These are phyloP conservation scores for Colletotrichum agaves DNA, from an alignment of 2,329 filamentous ascomycete genomes.

Conservation along the genomic window DNA sequence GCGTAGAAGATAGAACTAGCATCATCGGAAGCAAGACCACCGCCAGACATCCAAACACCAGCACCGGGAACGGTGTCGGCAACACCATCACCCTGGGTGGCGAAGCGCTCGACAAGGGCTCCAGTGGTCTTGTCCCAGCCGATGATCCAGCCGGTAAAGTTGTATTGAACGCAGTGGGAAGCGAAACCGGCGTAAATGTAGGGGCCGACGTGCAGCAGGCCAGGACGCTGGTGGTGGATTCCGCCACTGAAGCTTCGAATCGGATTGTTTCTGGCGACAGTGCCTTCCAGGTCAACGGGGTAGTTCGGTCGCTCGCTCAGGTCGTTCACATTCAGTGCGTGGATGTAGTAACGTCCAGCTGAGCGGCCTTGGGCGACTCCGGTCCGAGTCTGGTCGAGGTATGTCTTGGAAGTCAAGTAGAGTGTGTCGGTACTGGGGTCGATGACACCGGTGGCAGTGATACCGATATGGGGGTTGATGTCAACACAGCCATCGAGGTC, in stretches of 20 bases:
- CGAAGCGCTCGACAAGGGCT: constrained; percentile 51
- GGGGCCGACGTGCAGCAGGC: constrained; percentile 56
- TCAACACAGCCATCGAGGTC: constrained; percentile 61
- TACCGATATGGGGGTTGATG: constrained; percentile 58
- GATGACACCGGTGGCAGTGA: constrained; percentile 59
- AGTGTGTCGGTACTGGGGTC: constrained; percentile 56
- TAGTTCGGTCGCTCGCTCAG: constrained; percentile 53
- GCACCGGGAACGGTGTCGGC: constrained; percentile 50
- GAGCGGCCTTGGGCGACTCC: constrained; percentile 47
- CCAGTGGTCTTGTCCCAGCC: constrained; percentile 57
- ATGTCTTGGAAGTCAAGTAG: constrained; percentile 57
- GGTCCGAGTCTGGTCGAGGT: constrained; percentile 46
- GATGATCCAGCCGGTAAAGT: constrained; percentile 65
- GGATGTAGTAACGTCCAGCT: constrained; percentile 50
- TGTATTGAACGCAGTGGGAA: constrained; percentile 66
- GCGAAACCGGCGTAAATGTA: constrained; percentile 64
- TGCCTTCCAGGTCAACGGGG: constrained; percentile 60
- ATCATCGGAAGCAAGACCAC: constrained; percentile 52
- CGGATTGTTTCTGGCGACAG: constrained; percentile 56
- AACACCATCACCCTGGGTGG: constrained; percentile 55
- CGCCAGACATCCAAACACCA: constrained; percentile 56
- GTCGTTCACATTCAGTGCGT: constrained; percentile 52
- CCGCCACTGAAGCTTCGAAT: constrained; percentile 63
- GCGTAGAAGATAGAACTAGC: constrained; percentile 52
- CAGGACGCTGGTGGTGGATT: constrained; percentile 62